These are phyloP conservation scores for Diaporthe ilicicola DNA, from an alignment of 2,329 filamentous ascomycete species.

Conservation along the genomic window DNA sequence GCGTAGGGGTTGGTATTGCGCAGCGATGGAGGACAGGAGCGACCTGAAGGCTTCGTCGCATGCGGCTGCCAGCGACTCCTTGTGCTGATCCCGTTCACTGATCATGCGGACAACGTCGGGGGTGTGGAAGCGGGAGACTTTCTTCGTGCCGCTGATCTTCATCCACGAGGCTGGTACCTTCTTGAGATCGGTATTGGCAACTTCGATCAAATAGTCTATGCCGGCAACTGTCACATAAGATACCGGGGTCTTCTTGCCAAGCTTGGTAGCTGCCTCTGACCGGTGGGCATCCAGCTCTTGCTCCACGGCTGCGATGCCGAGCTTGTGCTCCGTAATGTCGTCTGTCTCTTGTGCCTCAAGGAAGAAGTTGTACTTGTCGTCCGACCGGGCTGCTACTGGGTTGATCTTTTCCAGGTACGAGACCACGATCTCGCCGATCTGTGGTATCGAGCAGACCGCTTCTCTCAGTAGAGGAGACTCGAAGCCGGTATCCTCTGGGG, in stretches of 20 bases:
- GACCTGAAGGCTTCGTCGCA: conserved; percentile 84
- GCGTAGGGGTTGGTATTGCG: conserved; percentile 88
- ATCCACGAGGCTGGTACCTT: conserved; percentile 92
- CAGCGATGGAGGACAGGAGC: conserved; percentile 77
- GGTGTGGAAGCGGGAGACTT: conserved; percentile 90
- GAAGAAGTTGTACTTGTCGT: conserved; percentile 97
- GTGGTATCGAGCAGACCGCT: conserved; percentile 78
- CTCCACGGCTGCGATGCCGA: conserved; percentile 91
- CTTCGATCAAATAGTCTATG: conserved; percentile 94
- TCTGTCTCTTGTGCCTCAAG: conserved; percentile 87
- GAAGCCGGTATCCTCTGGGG: conserved; percentile 75
- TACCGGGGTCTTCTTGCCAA: conserved; percentile 75
- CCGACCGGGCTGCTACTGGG: conserved; percentile 76
- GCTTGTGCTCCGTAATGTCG: conserved; percentile 85
- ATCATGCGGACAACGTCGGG: conserved; percentile 87
- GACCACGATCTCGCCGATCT: conserved; percentile 76
- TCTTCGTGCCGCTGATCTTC: conserved; percentile 95
- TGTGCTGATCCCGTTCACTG: conserved; percentile 91
- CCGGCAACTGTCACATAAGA: conserved; percentile 86
- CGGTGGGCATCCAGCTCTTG: conserved; percentile 85
- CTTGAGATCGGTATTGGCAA: conserved; percentile 83
- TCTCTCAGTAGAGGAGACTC: conserved; percentile 72
- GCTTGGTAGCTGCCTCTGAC: conserved; percentile 71
- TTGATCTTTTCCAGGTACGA: conserved; percentile 87
- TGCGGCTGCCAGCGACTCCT: conserved; percentile 89